Evolutionary conservation across 805 yeast species (phyloP), one percentile per base, ranked within the genome.

Genomic region (Suhomyces pyralidae): DNA sequence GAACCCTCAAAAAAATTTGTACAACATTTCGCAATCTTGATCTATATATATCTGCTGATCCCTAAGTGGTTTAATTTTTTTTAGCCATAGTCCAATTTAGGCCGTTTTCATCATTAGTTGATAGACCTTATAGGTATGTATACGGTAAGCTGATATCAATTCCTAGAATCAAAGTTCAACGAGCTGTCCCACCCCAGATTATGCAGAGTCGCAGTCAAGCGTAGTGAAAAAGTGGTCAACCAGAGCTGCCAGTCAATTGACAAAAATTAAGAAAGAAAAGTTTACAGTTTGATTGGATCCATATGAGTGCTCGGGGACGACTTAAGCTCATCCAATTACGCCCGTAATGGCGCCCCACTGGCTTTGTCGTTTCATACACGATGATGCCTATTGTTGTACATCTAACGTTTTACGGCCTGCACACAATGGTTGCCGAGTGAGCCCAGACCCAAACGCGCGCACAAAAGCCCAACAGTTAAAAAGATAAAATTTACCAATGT

Each of bases 101-200:
- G 42, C 42, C 42, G 24, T 38, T 38, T 28, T 38, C 9, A 17
- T 38, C 24, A 4, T 38, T 24, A 20, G 28, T 24, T 17, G 19
- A 42, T 42, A 42, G 45, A 24, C 17, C 19, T 42, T 42, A 42
- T 38, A 38, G 42, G 42, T 38, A 38, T 38, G 42, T 38, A 38
- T 38, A 8, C 14, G 42, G 14, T 8, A 10, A 19, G 24, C 24
- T 17, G 24, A 8, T n/a, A 2, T 6, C 24, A 38, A 38, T 38
- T 38, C 36, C 17, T 32, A 32, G 17, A 38, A 38, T 38, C 42
- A 38, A 19, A 7, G 42, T 24, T 38, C 17, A 8, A 6, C 9
- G 4, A 28, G 32, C 32, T 32, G 36, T 32, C 36, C 36, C n/a
- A 30, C 36, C 36, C 36, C 36, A n/a, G 36, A n/a, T n/a, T n/a